A percentile compares a stretch with the other conserved stretches of the same genome.
phyloP scores from a whole-genome alignment of 176 grass and related monocot species.

The Lolium rigidum region DNA sequence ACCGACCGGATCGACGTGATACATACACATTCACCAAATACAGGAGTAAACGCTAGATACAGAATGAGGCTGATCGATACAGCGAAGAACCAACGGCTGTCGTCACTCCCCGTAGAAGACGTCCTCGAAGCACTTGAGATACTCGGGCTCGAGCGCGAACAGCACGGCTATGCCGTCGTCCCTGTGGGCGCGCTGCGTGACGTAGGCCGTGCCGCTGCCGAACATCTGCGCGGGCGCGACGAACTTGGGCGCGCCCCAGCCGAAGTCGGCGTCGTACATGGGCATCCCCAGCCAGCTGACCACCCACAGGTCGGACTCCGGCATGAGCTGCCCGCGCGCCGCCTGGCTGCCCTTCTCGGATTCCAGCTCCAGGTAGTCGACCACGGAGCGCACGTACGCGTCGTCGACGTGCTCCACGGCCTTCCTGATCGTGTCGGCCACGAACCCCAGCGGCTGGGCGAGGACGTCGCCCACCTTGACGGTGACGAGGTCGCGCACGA shows the following conservation, averaged over 20 bases:
- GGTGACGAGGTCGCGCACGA: slow-evolving; percentile 55
- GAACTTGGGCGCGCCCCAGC: slow-evolving; percentile 58
- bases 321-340: slow-evolving; percentile 63
- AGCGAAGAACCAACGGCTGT: background rate
- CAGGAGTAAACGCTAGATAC: background rate
- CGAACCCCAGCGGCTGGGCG: slow-evolving; percentile 33
- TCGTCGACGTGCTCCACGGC: slow-evolving; percentile 53
- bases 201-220: slow-evolving; percentile 63
- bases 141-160: slow-evolving; percentile 40
- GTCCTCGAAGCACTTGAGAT: slow-evolving; percentile 46
- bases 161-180: slow-evolving; percentile 38
- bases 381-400: slow-evolving; percentile 52
- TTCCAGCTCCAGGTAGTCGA: slow-evolving; percentile 62
- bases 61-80: background rate
- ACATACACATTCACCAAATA: background rate
- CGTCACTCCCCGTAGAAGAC: slow-evolving; percentile 40
- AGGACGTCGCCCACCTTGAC: slow-evolving; percentile 45
- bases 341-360: slow-evolving; percentile 60
- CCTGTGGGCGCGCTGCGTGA: slow-evolving; percentile 38
- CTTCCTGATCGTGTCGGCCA: slow-evolving; percentile 50
- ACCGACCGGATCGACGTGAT: background rate
- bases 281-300: slow-evolving; percentile 79
- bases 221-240: slow-evolving; percentile 71
- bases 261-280: slow-evolving; percentile 80
- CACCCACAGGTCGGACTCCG: slow-evolving; percentile 52